phyloP scores from a whole-genome alignment of 1,284 basidiomycete species.

The Puccinia polysora region DNA sequence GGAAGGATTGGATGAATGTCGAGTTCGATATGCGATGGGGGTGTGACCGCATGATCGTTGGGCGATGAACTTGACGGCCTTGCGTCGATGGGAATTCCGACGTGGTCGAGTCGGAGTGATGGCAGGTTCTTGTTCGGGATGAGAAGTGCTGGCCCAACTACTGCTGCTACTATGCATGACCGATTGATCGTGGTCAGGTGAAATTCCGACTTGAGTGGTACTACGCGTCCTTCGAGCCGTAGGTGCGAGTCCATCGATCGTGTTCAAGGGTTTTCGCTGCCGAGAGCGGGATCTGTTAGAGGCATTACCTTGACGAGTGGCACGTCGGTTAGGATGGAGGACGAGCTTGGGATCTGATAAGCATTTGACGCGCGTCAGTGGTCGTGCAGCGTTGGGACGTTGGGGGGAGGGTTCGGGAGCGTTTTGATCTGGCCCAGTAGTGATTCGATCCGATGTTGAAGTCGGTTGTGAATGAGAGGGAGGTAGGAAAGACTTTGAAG shows the following conservation, averaged over 20 bases:
- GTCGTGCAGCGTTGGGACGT: slow-evolving; percentile 1
- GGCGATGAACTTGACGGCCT: slow-evolving; percentile 3
- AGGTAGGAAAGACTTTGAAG: neutral
- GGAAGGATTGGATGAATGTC: slow-evolving; percentile 4
- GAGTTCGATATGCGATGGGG: slow-evolving; percentile 24
- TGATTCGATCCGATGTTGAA: too few relatives aligned
- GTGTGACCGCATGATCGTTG: slow-evolving; percentile 7
- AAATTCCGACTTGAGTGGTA: neutral
- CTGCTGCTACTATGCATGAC: slow-evolving; percentile 8
- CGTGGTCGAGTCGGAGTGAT: neutral
- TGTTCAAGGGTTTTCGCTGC: neutral
- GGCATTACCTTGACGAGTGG: neutral
- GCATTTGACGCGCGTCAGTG: slow-evolving; percentile 20
- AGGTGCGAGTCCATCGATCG: neutral
- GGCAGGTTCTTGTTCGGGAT: slow-evolving; percentile 1
- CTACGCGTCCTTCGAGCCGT: slow-evolving; percentile 11
- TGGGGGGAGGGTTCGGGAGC: neutral
- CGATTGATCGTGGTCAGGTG: neutral
- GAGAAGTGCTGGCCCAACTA: slow-evolving; percentile 18
- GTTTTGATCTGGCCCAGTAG: neutral
- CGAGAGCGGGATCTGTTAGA: neutral
- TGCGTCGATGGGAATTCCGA: neutral
- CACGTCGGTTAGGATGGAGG: neutral
- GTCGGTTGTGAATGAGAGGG: slow-evolving; percentile 10
- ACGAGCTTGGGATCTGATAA: neutral